These are phyloP conservation scores for Chaetoscypha palmicola DNA, from an alignment of 2,329 filamentous ascomycete genomes.

Conservation along the genomic window DNA sequence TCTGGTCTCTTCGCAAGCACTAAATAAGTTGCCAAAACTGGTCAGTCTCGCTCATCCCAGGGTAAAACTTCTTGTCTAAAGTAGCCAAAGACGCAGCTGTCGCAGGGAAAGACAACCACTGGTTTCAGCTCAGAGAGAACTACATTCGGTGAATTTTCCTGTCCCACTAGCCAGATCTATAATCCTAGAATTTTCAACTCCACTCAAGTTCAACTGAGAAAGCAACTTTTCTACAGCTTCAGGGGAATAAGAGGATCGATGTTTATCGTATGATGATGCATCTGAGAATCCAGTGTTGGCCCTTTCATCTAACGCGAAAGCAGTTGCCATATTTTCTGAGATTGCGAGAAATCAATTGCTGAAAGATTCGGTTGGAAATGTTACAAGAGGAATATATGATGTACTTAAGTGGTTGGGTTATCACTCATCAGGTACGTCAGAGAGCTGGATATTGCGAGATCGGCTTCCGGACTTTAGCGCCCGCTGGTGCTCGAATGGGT, in stretches of 20 bases:
- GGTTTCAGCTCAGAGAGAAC: background rate
- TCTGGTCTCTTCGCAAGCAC: slow-evolving; percentile 52
- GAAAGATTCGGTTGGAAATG: no score
- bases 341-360: no score
- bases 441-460: no score
- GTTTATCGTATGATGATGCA: slow-evolving; percentile 56
- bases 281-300: slow-evolving; percentile 51
- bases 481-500: no score
- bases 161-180: slow-evolving; percentile 63
- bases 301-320: slow-evolving; percentile 12
- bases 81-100: no score
- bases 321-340: background rate
- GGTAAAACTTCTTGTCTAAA: background rate
- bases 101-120: no score
- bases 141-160: slow-evolving; percentile 58
- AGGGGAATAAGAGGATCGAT: slow-evolving; percentile 60
- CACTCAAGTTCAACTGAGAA: slow-evolving; percentile 43
- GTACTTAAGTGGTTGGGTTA: no score
- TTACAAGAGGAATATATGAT: no score
- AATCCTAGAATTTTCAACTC: slow-evolving; percentile 40
- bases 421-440: no score
- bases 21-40: background rate
- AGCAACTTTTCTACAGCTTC: slow-evolving; percentile 54
- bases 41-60: background rate
- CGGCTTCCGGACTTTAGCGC: no score